A percentile compares a stretch with the other conserved stretches of the same genome.
phyloP scores from a whole-genome alignment of 306 rosid genomes.

The Boehmeria nivea region DNA sequence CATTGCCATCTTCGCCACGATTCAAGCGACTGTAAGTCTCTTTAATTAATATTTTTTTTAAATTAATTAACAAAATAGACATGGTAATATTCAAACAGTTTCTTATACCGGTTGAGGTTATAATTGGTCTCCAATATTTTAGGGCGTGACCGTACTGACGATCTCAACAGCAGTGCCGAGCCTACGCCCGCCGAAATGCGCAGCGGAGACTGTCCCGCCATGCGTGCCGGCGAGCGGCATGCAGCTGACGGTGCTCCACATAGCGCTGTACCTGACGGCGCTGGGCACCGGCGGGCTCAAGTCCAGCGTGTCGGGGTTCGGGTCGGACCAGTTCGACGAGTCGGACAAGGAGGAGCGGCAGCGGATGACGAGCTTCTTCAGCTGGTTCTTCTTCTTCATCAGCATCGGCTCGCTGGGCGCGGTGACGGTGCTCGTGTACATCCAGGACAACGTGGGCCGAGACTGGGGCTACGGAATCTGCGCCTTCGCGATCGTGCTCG shows the following conservation, averaged over 20 bases:
- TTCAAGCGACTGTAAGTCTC: constrained; percentile 76
- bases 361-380: constrained; percentile 60
- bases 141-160: constrained; percentile 83
- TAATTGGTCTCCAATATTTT: background rate
- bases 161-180: constrained; percentile 73
- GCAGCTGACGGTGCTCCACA: constrained; percentile 48
- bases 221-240: constrained; percentile 44
- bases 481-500: constrained; percentile 42
- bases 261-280: constrained; percentile 64
- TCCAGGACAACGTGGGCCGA: constrained; percentile 68
- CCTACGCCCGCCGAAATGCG: constrained; percentile 76
- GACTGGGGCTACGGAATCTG: constrained; percentile 87
- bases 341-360: constrained; percentile 39
- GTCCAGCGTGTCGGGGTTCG: constrained; percentile 82
- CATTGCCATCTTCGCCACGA: constrained; percentile 68
- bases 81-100: background rate
- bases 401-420: constrained; percentile 72
- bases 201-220: background rate
- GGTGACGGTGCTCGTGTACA: constrained; percentile 62
- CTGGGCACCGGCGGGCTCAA: constrained; percentile 85
- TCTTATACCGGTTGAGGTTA: background rate
- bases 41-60: background rate
- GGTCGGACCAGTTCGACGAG: constrained; percentile 83
- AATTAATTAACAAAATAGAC: background rate
- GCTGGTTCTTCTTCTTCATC: constrained; percentile 85